A percentile compares a stretch with the other conserved stretches of the same genome.
phyloP scores from a whole-genome alignment of 2,329 filamentous ascomycete genomes.

The Aspergillus thermomutatus region DNA sequence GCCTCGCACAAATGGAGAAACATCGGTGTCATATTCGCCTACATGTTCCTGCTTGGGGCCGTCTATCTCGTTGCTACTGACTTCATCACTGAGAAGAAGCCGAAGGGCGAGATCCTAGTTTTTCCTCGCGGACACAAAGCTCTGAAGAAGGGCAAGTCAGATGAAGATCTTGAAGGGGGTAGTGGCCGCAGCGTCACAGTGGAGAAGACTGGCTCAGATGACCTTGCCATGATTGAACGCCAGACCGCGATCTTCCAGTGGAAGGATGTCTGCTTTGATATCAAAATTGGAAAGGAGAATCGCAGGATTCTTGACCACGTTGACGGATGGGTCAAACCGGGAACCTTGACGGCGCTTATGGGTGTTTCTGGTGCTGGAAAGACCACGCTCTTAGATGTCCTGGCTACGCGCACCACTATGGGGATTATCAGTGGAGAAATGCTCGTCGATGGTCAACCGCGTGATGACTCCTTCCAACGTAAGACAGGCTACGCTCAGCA shows the following conservation, averaged over 20 bases:
- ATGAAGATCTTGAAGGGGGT: slow-evolving; percentile 46
- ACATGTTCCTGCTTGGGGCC: slow-evolving; percentile 56
- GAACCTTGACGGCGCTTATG: slow-evolving; percentile 52
- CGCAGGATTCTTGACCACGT: slow-evolving; percentile 58
- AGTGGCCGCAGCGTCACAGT: slow-evolving; percentile 37
- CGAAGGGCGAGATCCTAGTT: slow-evolving; percentile 69
- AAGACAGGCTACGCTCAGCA: slow-evolving; percentile 64
- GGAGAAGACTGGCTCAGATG: not conserved
- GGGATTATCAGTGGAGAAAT: slow-evolving; percentile 62
- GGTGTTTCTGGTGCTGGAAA: slow-evolving; percentile 60
- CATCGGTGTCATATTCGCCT: slow-evolving; percentile 63
- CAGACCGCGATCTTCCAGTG: slow-evolving; percentile 77
- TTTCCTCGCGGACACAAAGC: slow-evolving; percentile 57
- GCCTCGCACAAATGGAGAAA: slow-evolving; percentile 62
- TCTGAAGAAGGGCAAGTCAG: not conserved
- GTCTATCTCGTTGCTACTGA: slow-evolving; percentile 50
- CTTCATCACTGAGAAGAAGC: slow-evolving; percentile 58
- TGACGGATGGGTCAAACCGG: slow-evolving; percentile 51
- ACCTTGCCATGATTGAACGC: slow-evolving; percentile 15
- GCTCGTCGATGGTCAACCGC: slow-evolving; percentile 56
- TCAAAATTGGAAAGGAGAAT: slow-evolving; percentile 68
- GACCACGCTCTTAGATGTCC: slow-evolving; percentile 53
- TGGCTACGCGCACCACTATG: slow-evolving; percentile 53
- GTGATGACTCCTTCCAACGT: slow-evolving; percentile 55
- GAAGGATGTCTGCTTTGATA: slow-evolving; percentile 73